phyloP scores from a whole-genome alignment of 2,329 filamentous ascomycete species.

The Blastomyces silverae region DNA sequence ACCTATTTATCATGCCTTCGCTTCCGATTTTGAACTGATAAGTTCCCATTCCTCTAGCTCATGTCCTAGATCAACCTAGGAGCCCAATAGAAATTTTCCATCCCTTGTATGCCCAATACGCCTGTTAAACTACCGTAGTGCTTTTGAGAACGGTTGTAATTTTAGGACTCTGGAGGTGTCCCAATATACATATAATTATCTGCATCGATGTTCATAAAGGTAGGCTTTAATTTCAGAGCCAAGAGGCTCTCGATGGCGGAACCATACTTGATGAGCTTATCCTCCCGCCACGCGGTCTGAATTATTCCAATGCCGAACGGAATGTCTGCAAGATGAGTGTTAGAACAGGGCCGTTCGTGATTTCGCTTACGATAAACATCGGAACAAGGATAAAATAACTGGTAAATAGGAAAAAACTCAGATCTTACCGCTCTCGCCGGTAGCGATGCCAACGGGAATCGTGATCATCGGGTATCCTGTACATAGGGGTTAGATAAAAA shows the following conservation, averaged over 20 bases:
- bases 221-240: slow-evolving; percentile 5
- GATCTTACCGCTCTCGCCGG: slow-evolving; percentile 25
- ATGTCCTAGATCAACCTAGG: neutral
- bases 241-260: slow-evolving; percentile 56
- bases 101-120: neutral
- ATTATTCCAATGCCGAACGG: slow-evolving; percentile 56
- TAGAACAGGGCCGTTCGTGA: neutral
- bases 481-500: slow-evolving; percentile 35
- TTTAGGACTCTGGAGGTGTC: slow-evolving; percentile 3
- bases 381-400: neutral
- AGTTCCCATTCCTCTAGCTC: neutral
- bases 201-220: slow-evolving; percentile 14
- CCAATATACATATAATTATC: slow-evolving; percentile 16
- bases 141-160: no score
- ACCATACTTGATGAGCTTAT: slow-evolving; percentile 52
- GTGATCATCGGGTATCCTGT: slow-evolving; percentile 66
- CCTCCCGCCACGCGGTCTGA: slow-evolving; percentile 57
- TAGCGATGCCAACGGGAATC: slow-evolving; percentile 54
- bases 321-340: slow-evolving; percentile 42
- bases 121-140: neutral
- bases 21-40: neutral
- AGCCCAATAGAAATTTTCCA: neutral
- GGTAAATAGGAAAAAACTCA: neutral
- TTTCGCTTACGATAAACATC: neutral
- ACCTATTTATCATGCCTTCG: neutral